phyloP scores from a whole-genome alignment of 768 basidiomycete species.

The Mycena crocata region DNA sequence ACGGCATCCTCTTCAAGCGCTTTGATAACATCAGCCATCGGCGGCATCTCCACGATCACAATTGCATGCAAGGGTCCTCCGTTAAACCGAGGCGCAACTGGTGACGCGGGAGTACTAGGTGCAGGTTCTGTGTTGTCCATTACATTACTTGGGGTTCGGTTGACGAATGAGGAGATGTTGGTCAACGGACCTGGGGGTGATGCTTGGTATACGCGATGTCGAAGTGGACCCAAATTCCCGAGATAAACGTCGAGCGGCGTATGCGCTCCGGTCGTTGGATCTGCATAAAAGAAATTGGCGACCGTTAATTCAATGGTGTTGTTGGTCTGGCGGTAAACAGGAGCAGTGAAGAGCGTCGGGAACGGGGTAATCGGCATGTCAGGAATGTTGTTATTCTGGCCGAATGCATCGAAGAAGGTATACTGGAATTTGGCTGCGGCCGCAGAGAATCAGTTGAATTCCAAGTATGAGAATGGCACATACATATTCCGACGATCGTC shows the following conservation, averaged over 20 bases:
- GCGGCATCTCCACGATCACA: slow-evolving; percentile 88
- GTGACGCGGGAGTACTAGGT: slow-evolving; percentile 43
- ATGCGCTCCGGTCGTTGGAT: slow-evolving; percentile 71
- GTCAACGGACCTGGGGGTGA: slow-evolving; percentile 77
- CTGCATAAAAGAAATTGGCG: slow-evolving; percentile 88
- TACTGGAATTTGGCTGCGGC: slow-evolving; percentile 89
- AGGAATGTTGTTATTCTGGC: slow-evolving; percentile 81
- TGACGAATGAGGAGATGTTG: slow-evolving; percentile 67
- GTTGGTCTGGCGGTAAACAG: slow-evolving; percentile 74
- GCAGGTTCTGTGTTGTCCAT: slow-evolving; percentile 36
- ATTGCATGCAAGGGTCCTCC: slow-evolving; percentile 76
- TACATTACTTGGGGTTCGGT: slow-evolving; percentile 44
- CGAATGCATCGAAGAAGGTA: slow-evolving; percentile 92
- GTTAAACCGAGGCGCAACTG: slow-evolving; percentile 46
- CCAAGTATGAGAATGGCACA: slow-evolving; percentile 44
- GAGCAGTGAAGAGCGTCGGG: slow-evolving; percentile 86
- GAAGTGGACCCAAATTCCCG: slow-evolving; percentile 88
- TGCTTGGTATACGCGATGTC: slow-evolving; percentile 81
- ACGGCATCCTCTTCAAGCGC: slow-evolving; percentile 80
- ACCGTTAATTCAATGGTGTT: slow-evolving; percentile 88
- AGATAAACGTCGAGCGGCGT: slow-evolving; percentile 90
- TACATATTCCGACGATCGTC: slow-evolving; percentile 96
- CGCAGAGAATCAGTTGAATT: slow-evolving; percentile 33
- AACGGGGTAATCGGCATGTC: slow-evolving; percentile 89
- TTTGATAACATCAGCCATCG: slow-evolving; percentile 78